Base-by-base conservation (phyloP, 2,329 filamentous ascomycete genomes). In the Aspergillus spinulosporus region DNA sequence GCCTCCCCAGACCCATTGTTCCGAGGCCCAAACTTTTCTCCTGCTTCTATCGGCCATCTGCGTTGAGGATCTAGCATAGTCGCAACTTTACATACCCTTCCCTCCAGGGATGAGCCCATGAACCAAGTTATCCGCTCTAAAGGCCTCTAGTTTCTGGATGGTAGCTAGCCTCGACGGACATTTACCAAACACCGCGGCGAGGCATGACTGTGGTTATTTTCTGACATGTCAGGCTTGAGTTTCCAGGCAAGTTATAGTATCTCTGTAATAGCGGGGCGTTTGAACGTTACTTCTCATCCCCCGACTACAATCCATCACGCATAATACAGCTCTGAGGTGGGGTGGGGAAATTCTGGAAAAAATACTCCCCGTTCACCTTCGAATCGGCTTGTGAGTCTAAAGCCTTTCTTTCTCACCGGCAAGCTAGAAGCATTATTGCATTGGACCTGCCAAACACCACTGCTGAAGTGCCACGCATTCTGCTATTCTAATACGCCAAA, bases 151-250 rank as follows among this genome's bases (percentile, higher is more conserved):
- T 50, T 50, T 29, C 21, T 44, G 12, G 3, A 14, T 29, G 15
- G 3, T 14, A n/a, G 12, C 9, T 47, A 32, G 28, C 32, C 48
- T 7, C 54, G 12, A 42, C 8, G 11, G 4, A 45, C 34, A 15
- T 47, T 43, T 14, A 21, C 46, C 28, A 51, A 21, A 21, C 46
- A 14, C 32, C 34, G 28, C 37, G 31, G 12, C 54, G 44, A 52
- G 44, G 36, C 49, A 52, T 57, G 42, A 9, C 29, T 26, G 21
- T 6, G 11, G 15, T 4, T 29, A 26, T 48, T 29, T 52, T 21
- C 14, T 54, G 36, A 48, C 36, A 12, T 56, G 44, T 56, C 49
- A 21, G 52, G 31, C 14, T 31, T 45, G 2, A 48, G 37, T 32
- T 12, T 12, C 9, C 7, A 37, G 11, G 11, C 5, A 31, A 29